Percentiles rank a stretch among this genome's conserved stretches.
These are phyloP conservation scores for Fragilariopsis cylindrus DNA, from an alignment of 108 stramenopile genomes.

Conservation along the genomic window DNA sequence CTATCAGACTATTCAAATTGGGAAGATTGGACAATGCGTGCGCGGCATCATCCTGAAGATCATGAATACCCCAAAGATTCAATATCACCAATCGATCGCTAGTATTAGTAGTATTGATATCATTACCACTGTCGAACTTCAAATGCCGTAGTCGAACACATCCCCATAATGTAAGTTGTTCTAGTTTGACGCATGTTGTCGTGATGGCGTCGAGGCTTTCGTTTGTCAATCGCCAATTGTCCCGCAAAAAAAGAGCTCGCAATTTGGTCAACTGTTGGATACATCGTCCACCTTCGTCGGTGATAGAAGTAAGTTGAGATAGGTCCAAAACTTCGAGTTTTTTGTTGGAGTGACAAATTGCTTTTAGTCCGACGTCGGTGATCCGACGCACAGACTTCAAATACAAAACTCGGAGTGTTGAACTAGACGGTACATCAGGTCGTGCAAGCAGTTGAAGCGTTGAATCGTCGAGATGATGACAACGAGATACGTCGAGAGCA, in stretches of 20 bases:
- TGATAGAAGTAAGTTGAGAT: constrained; percentile 47
- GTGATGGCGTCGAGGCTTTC: constrained; percentile 54
- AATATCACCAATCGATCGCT: constrained; percentile 45
- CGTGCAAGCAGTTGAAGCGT: constrained; percentile 51
- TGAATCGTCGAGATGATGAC: constrained; percentile 49
- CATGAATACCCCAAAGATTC: constrained; percentile 73
- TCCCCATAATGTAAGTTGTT: constrained; percentile 69
- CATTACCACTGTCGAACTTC: background rate
- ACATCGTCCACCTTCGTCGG: constrained; percentile 47
- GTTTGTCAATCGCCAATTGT: constrained; percentile 66
- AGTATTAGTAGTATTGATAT: background rate
- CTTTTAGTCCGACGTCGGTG: constrained; percentile 51
- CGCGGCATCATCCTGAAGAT: constrained; percentile 45
- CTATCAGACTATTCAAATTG: constrained; percentile 53
- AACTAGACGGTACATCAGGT: constrained; percentile 16
- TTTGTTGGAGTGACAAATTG: constrained; percentile 41
- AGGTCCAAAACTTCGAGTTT: constrained; percentile 60
- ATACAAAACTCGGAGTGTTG: constrained; percentile 58
- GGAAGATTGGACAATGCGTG: constrained; percentile 28
- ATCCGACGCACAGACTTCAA: constrained; percentile 52
- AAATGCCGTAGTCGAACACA: constrained; percentile 48
- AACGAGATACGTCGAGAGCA: constrained; percentile 52
- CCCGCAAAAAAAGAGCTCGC: constrained; percentile 59
- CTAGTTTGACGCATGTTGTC: constrained; percentile 44
- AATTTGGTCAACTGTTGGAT: constrained; percentile 49